These are phyloP conservation scores for Camellia sinensis DNA, from an alignment of 148 eudicot genomes.

Conservation along the genomic window DNA sequence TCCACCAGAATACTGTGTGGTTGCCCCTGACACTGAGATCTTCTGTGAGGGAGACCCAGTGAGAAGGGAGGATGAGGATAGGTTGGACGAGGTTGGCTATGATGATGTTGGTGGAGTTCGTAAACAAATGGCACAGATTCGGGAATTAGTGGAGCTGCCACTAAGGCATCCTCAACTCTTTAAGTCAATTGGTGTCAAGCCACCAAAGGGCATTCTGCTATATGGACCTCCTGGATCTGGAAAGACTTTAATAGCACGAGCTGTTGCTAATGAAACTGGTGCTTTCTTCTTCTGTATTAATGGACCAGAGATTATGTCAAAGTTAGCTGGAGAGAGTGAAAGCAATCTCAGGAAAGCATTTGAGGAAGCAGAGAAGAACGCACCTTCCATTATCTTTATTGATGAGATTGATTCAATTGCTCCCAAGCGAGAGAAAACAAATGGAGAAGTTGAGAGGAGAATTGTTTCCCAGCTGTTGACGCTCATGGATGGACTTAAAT, in stretches of 20 bases:
- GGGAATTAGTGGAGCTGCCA: constrained; percentile 83
- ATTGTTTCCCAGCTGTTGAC: constrained; percentile 91
- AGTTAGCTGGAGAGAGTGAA: constrained; percentile 92
- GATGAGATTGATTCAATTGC: constrained; percentile 95
- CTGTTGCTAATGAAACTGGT: constrained; percentile 94
- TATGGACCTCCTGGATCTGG: constrained; percentile 96
- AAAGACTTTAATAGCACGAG: constrained; percentile 82
- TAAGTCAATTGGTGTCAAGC: constrained; percentile 87
- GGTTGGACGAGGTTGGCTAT: constrained; percentile 83
- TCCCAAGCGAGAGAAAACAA: constrained; percentile 84
- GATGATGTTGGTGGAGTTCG: constrained; percentile 95
- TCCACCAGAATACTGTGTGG: constrained; percentile 83
- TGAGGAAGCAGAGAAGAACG: constrained; percentile 94
- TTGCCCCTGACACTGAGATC: constrained; percentile 90
- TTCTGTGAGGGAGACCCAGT: constrained; percentile 87
- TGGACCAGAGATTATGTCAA: constrained; percentile 94
- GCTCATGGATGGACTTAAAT: constrained; percentile 88
- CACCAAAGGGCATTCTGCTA: constrained; percentile 84
- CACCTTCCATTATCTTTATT: constrained; percentile 82
- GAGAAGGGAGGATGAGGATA: constrained; percentile 77
- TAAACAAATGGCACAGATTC: constrained; percentile 91
- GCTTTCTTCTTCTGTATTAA: constrained; percentile 90
- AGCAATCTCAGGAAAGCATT: constrained; percentile 94
- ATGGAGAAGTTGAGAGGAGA: constrained; percentile 94
- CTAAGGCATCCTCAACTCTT: constrained; percentile 84